Evolutionary conservation across 495 filamentous ascomycete genomes (phyloP).

Genomic region (Daldinia decipiens): DNA sequence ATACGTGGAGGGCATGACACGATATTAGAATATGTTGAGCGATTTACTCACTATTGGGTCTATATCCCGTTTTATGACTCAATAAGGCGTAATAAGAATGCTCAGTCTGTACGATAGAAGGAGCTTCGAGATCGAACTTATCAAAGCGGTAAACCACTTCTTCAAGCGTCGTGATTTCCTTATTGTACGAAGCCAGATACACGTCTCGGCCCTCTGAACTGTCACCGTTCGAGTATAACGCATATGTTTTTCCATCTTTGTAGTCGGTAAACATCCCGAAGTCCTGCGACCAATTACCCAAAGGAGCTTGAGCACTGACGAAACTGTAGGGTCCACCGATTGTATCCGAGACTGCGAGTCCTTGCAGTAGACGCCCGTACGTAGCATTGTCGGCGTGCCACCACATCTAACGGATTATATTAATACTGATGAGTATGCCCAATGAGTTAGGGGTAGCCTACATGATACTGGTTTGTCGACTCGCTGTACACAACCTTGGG

Average conservation of each 20-base stretch:
- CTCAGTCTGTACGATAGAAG: slow-evolving; percentile 57
- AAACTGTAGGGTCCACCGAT: slow-evolving; percentile 56
- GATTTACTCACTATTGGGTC: slow-evolving; percentile 53
- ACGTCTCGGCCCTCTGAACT: slow-evolving; percentile 52
- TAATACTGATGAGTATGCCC: slow-evolving; percentile 3
- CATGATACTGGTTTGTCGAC: slow-evolving; percentile 51
- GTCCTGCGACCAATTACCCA: slow-evolving; percentile 61
- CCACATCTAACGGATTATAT: slow-evolving; percentile 52
- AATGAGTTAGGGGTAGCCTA: slow-evolving; percentile 28
- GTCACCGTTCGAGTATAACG: slow-evolving; percentile 59
- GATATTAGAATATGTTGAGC: not conserved
- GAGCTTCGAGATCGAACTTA: slow-evolving; percentile 60
- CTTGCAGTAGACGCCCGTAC: slow-evolving; percentile 57
- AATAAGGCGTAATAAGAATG: slow-evolving; percentile 57
- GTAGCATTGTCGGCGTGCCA: slow-evolving; percentile 61
- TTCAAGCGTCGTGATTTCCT: slow-evolving; percentile 49
- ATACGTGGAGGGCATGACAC: not conserved
- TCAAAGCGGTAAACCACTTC: slow-evolving; percentile 55
- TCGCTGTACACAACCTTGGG: slow-evolving; percentile 58
- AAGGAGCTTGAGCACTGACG: slow-evolving; percentile 52
- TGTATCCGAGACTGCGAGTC: slow-evolving; percentile 51
- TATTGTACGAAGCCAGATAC: slow-evolving; percentile 55
- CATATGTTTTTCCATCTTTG: slow-evolving; percentile 55
- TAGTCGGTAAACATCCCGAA: slow-evolving; percentile 59
- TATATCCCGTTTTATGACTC: slow-evolving; percentile 61